Base-by-base conservation (phyloP, 768 basidiomycete species). In the Mycena kentingensis region DNA sequence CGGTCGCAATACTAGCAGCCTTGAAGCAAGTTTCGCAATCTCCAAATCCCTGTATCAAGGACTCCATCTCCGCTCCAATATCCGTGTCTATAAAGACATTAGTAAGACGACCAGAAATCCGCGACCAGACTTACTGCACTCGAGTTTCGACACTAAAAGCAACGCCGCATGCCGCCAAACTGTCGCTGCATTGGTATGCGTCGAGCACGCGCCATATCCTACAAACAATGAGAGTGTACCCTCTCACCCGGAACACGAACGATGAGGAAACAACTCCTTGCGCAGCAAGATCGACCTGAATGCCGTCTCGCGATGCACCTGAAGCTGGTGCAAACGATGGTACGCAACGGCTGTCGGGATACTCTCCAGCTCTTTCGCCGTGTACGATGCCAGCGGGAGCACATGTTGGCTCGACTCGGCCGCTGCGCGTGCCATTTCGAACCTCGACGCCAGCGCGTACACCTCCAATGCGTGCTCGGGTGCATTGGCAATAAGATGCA, bases 261-360 rank as follows among this genome's bases (percentile, higher is more conserved):
- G 84, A 66, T 85, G 82, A 19, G 87, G 87, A 61, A 89, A 90
- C 38, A 89, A 73, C 27, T 83, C 79, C 61, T 88, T 85, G 19
- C 69, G 73, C 34, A 82, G 63, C 16, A 88, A 63, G 5, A 83
- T 67, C 24, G 75, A 72, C 39, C 77, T 76, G 39, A 89, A 64
- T 21, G 73, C 70, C 62, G 77, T 74, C 29, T 81, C 74, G 46
- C 87, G 80, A 51, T 76, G 67, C 47, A 76, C 73, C 55, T 89
- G 87, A 49, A 90, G 68, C 25, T 73, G 76, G 39, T 82, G 73
- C 24, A 90, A 70, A 54, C 78, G 73, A 60, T 90, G 87, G 60
- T 87, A 87, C 12, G 84, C 82, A 34, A 76, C 63, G 25, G 79
- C 78, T 18, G 70, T 77, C 26, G 85, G 81, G 29, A 88, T 77